These are phyloP conservation scores for Albizia julibrissin DNA, from an alignment of 306 rosid species.

Conservation along the genomic window DNA sequence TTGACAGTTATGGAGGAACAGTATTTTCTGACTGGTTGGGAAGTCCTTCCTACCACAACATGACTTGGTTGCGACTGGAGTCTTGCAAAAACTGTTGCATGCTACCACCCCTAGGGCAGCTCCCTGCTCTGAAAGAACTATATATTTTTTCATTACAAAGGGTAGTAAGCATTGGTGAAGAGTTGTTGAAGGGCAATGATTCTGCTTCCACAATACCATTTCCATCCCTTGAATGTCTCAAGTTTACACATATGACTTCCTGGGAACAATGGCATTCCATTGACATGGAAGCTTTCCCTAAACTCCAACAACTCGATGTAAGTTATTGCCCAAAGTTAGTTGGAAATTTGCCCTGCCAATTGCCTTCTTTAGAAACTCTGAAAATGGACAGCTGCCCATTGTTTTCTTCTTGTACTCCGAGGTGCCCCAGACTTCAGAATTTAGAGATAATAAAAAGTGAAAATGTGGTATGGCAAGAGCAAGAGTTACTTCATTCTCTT, in stretches of 20 bases:
- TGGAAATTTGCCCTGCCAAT: not conserved
- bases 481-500: not conserved
- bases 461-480: not conserved
- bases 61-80: fast-evolving
- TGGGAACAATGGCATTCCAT: not conserved
- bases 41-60: not conserved
- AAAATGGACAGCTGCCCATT: fast-evolving
- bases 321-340: fast-evolving
- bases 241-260: fast-evolving
- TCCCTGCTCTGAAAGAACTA: not conserved
- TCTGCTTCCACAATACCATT: not conserved
- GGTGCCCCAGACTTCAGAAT: not conserved
- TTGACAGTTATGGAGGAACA: not conserved
- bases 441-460: not conserved
- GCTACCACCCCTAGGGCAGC: constrained; percentile 8
- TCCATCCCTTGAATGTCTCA: not conserved
- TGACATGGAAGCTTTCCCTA: constrained; percentile 9
- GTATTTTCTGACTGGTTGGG: constrained; percentile 20
- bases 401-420: not conserved
- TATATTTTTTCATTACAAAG: fast-evolving
- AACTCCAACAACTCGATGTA: not conserved
- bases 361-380: not conserved
- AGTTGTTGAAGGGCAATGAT: not conserved
- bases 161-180: not conserved
- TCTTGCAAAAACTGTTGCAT: not conserved